phyloP scores from a whole-genome alignment of 2,329 filamentous ascomycete genomes.

The Clonostachys rhizophaga region DNA sequence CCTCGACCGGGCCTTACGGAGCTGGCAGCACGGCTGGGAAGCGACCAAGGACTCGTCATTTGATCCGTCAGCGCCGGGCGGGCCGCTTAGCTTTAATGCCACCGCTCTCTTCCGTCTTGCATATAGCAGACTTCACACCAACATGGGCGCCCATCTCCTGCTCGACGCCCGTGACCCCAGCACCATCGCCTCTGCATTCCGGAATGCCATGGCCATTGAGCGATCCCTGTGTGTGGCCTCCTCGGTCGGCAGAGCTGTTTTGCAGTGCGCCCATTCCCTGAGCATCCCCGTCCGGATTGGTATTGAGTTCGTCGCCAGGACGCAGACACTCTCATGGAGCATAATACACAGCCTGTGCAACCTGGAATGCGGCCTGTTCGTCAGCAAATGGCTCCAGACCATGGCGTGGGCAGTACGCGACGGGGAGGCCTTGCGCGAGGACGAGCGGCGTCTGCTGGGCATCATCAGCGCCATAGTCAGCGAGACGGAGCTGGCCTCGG shows the following conservation, averaged over 20 bases:
- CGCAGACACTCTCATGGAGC: neutral
- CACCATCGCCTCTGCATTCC: no score
- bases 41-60: neutral
- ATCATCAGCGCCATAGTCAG: constrained; percentile 18
- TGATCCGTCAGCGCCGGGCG: neutral
- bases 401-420: constrained; percentile 31
- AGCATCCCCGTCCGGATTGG: neutral
- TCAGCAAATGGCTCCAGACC: neutral
- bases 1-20: neutral
- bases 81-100: neutral
- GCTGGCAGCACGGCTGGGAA: neutral
- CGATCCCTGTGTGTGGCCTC: neutral
- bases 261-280: neutral
- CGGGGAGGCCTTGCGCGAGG: constrained; percentile 50
- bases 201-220: no score
- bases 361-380: neutral
- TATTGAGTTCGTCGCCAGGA: neutral
- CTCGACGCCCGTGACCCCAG: no score
- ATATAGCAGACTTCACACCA: neutral
- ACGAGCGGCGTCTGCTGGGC: constrained; percentile 47
- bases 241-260: neutral
- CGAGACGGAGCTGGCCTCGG: constrained; percentile 58
- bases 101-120: neutral
- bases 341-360: neutral
- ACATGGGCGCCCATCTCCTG: neutral